Conservation (phyloP, 148 eudicot genomes). For the Rhododendron williamsianum region DNA sequence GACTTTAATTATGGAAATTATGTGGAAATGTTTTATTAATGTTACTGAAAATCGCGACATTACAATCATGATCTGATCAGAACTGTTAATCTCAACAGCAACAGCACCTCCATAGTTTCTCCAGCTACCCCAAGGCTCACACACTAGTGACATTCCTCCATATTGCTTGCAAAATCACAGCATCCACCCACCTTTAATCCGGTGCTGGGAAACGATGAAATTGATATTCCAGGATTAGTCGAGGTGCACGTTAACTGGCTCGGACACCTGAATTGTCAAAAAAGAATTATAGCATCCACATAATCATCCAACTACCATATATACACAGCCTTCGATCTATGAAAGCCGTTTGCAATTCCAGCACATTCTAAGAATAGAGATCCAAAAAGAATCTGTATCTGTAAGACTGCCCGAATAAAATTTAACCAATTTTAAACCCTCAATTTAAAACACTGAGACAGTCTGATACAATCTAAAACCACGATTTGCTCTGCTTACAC, state of each 20-base stretch:
- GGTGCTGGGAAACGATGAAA: too few species aligned
- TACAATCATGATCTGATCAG: too few species aligned
- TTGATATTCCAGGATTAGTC: too few species aligned
- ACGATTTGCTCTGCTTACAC: not conserved
- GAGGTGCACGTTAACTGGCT: too few species aligned
- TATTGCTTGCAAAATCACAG: not conserved
- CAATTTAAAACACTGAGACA: not conserved
- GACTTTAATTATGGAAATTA: too few species aligned
- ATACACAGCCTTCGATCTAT: not conserved
- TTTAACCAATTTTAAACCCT: not conserved
- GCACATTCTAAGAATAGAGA: not conserved
- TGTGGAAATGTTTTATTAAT: not conserved
- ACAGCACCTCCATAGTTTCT: not conserved
- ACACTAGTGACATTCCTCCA: too few species aligned
- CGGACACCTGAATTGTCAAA: not conserved
- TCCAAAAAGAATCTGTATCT: not conserved
- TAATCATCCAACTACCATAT: not conserved
- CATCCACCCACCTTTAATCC: too few species aligned
- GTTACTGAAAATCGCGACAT: not conserved
- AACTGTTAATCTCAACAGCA: not conserved
- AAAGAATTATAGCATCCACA: not conserved
- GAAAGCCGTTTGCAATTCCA: not conserved
- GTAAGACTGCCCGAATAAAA: not conserved
- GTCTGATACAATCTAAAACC: not conserved
- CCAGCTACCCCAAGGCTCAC: too few species aligned